These are phyloP conservation scores for Arctostaphylos glauca DNA, from an alignment of 148 eudicot species.

Conservation along the genomic window DNA sequence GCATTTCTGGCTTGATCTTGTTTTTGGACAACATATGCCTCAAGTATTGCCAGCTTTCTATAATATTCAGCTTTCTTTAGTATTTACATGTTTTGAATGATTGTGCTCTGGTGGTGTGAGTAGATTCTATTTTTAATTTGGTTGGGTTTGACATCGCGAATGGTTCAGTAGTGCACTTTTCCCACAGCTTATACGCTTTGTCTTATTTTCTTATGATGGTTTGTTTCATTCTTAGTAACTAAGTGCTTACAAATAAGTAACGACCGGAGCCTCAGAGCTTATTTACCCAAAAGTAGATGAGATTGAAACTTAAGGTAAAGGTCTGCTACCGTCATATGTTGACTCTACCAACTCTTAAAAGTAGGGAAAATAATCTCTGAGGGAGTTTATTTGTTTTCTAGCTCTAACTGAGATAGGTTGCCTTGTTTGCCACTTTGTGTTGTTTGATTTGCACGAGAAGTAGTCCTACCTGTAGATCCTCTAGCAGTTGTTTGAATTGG, in stretches of 20 bases:
- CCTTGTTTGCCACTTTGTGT: neutral
- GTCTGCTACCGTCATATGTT: neutral
- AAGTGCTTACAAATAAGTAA: neutral
- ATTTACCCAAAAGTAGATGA: neutral
- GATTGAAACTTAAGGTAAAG: neutral
- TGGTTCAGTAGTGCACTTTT: neutral
- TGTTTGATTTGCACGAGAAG: neutral
- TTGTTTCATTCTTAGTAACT: neutral
- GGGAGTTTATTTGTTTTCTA: neutral
- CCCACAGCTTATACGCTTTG: neutral
- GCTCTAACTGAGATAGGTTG: neutral
- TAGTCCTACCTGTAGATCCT: neutral
- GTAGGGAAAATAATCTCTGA: neutral
- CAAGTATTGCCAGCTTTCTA: neutral
- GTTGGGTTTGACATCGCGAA: neutral
- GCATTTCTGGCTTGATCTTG: neutral
- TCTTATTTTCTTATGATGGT: neutral
- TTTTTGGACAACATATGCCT: neutral
- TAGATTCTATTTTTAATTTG: neutral
- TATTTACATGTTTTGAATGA: neutral
- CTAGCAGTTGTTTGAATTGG: neutral
- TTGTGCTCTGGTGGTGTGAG: neutral
- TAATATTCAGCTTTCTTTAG: neutral
- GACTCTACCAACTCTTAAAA: neutral
- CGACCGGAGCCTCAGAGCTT: neutral